Conservation (phyloP, 768 basidiomycete genomes). For the Saitozyma podzolica region DNA sequence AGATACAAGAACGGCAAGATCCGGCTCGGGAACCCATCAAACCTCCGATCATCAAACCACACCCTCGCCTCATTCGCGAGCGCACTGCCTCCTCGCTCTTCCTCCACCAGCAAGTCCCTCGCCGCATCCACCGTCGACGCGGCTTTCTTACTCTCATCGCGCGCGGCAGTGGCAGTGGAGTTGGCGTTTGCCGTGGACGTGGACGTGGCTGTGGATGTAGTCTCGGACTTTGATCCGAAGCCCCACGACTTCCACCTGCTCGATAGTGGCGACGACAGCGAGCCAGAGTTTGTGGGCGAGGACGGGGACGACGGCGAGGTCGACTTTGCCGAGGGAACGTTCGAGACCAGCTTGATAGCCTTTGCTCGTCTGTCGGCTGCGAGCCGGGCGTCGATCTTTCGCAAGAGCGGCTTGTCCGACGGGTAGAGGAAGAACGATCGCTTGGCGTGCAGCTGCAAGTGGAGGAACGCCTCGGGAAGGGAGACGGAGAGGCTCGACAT, state of each 20-base stretch:
- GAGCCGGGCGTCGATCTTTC: constrained; percentile 65
- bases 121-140: constrained; percentile 23
- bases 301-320: constrained; percentile 5
- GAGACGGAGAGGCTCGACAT: constrained; percentile 62
- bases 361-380: constrained; percentile 38
- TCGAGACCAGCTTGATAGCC: constrained; percentile 34
- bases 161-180: background rate
- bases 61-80: constrained; percentile 56
- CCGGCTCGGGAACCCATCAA: constrained; percentile 93
- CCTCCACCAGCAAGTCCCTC: constrained; percentile 19
- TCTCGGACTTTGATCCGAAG: constrained; percentile 6
- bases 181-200: constrained; percentile 3
- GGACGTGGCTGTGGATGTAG: constrained; percentile 4
- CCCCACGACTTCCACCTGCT: constrained; percentile 19
- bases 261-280: constrained; percentile 7
- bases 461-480: constrained; percentile 87
- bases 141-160: background rate
- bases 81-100: constrained; percentile 25
- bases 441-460: constrained; percentile 64
- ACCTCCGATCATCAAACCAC: constrained; percentile 93
- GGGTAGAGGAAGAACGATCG: constrained; percentile 91
- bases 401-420: constrained; percentile 70
- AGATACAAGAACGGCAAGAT: constrained; percentile 90
- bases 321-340: constrained; percentile 9
- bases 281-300: background rate